Percentiles rank a stretch among this genome's conserved stretches.
These are phyloP conservation scores for Aspergillus bombycis DNA, from an alignment of 2,329 filamentous ascomycete genomes.

Conservation along the genomic window DNA sequence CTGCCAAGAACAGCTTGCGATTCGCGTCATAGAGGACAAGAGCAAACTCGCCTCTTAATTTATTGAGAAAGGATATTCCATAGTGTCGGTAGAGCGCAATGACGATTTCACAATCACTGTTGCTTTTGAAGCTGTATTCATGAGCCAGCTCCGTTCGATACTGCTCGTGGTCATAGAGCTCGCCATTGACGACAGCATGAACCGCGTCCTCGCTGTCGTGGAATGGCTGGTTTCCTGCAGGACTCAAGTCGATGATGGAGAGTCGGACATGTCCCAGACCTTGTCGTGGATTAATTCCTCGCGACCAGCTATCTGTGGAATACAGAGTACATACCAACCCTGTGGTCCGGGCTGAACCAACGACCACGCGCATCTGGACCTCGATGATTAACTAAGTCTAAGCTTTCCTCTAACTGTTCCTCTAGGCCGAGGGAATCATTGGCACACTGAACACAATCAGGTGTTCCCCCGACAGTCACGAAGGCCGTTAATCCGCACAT, in stretches of 20 bases:
- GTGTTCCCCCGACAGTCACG: conserved; percentile 3
- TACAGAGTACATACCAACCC: conserved; percentile 38
- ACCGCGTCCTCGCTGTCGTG: conserved; percentile 44
- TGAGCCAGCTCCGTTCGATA: conserved; percentile 44
- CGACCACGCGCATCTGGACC: conserved; percentile 51
- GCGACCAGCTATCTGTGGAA: background rate
- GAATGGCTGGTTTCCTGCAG: conserved; percentile 53
- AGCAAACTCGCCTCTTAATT: conserved; percentile 60
- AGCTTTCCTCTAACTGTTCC: conserved; percentile 31
- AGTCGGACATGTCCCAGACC: conserved; percentile 56
- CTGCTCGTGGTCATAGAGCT: conserved; percentile 59
- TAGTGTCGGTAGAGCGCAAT: conserved; percentile 56
- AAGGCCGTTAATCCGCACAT: conserved; percentile 20
- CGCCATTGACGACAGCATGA: conserved; percentile 63
- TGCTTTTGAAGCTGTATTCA: conserved; percentile 51
- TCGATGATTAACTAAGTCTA: conserved; percentile 48
- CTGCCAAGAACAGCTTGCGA: conserved; percentile 49
- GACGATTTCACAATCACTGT: conserved; percentile 57
- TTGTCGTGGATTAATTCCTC: conserved; percentile 18
- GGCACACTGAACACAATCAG: background rate
- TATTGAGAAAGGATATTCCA: conserved; percentile 49
- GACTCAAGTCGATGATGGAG: conserved; percentile 56
- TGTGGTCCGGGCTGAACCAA: conserved; percentile 50
- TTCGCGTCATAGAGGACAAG: conserved; percentile 56
- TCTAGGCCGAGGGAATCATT: background rate